Evolutionary conservation across 202 grass and related monocot species (phyloP).

Genomic region (Digitaria exilis): DNA sequence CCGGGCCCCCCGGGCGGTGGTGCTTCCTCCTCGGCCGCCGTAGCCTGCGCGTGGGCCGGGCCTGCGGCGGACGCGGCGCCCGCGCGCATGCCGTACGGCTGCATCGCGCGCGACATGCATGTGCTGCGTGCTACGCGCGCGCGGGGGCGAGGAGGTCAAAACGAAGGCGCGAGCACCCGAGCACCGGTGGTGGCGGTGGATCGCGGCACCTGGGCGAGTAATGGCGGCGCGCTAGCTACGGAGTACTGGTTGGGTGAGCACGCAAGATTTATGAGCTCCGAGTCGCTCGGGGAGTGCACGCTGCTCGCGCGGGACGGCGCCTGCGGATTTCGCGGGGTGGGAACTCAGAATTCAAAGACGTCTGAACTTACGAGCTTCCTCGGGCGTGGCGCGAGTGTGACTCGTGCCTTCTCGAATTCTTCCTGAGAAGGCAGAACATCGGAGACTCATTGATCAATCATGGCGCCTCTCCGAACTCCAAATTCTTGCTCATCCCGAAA

Average conservation of each 20-base stretch:
- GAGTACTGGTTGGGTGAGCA: constrained; percentile 4
- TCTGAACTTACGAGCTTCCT: too few species aligned
- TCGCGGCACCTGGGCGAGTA: background rate
- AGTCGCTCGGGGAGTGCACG: constrained; percentile 34
- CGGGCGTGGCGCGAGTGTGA: background rate
- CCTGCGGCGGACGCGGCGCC: constrained; percentile 23
- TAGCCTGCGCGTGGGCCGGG: background rate
- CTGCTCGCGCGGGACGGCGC: constrained; percentile 29
- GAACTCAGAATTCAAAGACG: background rate
- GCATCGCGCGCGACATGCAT: constrained; percentile 36
- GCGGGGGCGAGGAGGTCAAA: background rate
- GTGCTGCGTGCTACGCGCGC: background rate
- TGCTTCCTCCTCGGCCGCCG: constrained; percentile 21
- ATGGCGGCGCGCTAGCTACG: background rate
- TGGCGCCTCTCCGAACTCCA: background rate
- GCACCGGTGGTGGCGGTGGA: background rate
- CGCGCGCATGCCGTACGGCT: constrained; percentile 25
- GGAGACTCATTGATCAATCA: background rate
- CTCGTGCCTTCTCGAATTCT: background rate
- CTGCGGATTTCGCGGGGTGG: constrained; percentile 26
- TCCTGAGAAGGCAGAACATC: too few species aligned
- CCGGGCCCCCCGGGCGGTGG: constrained; percentile 31
- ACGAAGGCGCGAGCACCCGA: background rate
- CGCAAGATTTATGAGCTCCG: constrained; percentile 63
- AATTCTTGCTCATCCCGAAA: background rate